Conservation (phyloP, 768 basidiomycete species). For the Lactarius sp. region DNA sequence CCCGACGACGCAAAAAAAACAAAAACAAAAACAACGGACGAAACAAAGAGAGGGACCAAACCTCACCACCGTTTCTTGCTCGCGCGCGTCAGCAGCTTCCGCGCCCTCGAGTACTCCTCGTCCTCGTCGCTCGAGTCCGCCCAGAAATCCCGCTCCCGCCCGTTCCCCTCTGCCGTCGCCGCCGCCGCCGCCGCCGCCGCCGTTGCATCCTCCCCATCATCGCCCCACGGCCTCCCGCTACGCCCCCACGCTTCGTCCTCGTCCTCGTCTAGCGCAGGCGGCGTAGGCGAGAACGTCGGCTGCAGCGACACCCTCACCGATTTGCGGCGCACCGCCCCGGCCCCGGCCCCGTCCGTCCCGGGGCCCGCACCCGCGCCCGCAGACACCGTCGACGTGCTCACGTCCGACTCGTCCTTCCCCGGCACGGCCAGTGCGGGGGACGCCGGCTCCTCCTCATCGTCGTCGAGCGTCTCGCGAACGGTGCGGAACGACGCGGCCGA, state of each 20-base stretch:
- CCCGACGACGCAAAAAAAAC: background rate
- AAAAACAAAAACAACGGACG: background rate
- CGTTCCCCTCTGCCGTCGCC: constrained; percentile 9
- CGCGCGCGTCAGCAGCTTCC: constrained; percentile 45
- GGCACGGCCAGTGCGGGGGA: constrained; percentile 17
- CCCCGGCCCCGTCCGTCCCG: background rate
- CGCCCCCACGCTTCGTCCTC: constrained; percentile 27
- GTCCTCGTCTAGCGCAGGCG: constrained; percentile 56
- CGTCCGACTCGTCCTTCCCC: constrained; percentile 30
- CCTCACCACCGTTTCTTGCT: constrained; percentile 38
- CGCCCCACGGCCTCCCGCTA: constrained; percentile 24
- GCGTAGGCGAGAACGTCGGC: constrained; percentile 70
- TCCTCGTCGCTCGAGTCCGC: constrained; percentile 73
- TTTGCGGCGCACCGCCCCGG: constrained; percentile 42
- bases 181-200: background rate
- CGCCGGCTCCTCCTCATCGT: constrained; percentile 25
- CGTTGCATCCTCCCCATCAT: constrained; percentile 24
- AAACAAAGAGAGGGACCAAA: background rate
- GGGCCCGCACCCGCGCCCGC: background rate
- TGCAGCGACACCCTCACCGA: constrained; percentile 75
- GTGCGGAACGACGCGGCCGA: constrained; percentile 67
- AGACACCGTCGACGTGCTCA: constrained; percentile 29
- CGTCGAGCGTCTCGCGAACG: constrained; percentile 49
- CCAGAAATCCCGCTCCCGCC: constrained; percentile 47
- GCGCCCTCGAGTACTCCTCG: constrained; percentile 57